Base-by-base conservation (phyloP, 2,329 filamentous ascomycete genomes). In the Bipolaris gigantea region DNA sequence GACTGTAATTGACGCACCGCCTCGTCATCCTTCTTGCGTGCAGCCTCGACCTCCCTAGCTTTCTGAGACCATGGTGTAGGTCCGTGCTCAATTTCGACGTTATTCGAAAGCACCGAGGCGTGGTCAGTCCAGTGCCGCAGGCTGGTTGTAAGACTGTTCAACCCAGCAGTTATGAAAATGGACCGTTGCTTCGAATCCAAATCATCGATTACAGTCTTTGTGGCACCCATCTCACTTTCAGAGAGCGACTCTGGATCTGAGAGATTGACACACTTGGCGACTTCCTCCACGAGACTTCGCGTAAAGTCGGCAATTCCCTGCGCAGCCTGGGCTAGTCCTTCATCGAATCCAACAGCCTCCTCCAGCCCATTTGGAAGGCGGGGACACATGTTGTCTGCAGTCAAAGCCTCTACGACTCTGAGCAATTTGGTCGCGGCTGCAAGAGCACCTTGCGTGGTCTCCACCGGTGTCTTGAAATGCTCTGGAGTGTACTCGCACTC, bases 21-120 rank as follows among this genome's bases (percentile, higher is more conserved):
- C 67, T 96, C 91, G 35, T 92, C 82, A 0, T 90, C 88, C 33
- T 90, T 84, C 19, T 85, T 86, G 78, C 94, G 93, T 61, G 88
- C 88, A n/a, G 85, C 85, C 73, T 88, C 90, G 48, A 97, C 82
- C 66, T 94, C 89, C 64, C 89, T 85, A 3, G 91, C 87, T 49
- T 92, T 88, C 30, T 91, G 81, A 48, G 89, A 81, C 94, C 94
- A 99, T 2, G 94, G 94, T 3, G 89, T 84, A 0, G 84, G 81
- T 19, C 81, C 83, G 58, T 85, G 83, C 60, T 96, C 90, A 66
- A 97, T 80, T 51, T 81, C 79, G 9, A 74, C 62, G 18, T 74
- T 79, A 54, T 77, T 76, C 54, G 74, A 72, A 7, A 80, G 66
- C 35, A 79, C 70, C 3, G 73, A 74, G 6, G 75, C 72, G 55